Conservation (phyloP, 2,329 filamentous ascomycete genomes). For the Tolypocladium paradoxum region DNA sequence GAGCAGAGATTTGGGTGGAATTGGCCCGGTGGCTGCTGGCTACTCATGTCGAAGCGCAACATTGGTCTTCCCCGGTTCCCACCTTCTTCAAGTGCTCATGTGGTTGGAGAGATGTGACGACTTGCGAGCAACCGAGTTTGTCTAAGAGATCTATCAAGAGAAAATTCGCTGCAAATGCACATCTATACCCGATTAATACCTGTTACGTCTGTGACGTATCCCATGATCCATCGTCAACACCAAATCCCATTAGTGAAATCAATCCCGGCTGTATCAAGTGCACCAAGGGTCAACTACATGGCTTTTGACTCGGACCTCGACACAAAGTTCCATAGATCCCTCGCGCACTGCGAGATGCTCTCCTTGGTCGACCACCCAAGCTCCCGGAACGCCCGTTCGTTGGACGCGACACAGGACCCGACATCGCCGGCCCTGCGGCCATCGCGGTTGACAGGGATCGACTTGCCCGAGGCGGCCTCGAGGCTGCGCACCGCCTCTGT, state of each 20-base stretch:
- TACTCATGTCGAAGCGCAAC: no score
- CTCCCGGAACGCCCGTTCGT: slow-evolving; percentile 26
- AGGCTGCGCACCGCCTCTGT: slow-evolving; percentile 29
- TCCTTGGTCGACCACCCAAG: slow-evolving; percentile 27
- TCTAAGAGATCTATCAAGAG: no score
- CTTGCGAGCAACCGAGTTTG: no score
- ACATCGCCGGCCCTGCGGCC: slow-evolving; percentile 32
- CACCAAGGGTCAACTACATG: background rate
- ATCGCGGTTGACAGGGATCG: slow-evolving; percentile 25
- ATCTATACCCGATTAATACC: background rate
- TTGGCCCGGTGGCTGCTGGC: no score
- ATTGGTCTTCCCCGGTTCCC: no score
- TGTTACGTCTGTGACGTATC: background rate
- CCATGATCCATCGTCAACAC: background rate
- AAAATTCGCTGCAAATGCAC: no score
- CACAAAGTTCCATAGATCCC: slow-evolving; percentile 23
- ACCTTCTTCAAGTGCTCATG: no score
- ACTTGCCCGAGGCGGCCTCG: slow-evolving; percentile 23
- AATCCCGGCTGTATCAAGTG: background rate
- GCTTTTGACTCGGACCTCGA: slow-evolving; percentile 1
- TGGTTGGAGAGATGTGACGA: no score
- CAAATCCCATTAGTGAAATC: background rate
- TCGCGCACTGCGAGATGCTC: slow-evolving; percentile 20
- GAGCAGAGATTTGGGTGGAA: no score
- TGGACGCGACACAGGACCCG: slow-evolving; percentile 30